A percentile compares a stretch with the other conserved stretches of the same genome.
Conservation (phyloP, 495 filamentous ascomycete genomes). For the Podospora sp. region DNA sequence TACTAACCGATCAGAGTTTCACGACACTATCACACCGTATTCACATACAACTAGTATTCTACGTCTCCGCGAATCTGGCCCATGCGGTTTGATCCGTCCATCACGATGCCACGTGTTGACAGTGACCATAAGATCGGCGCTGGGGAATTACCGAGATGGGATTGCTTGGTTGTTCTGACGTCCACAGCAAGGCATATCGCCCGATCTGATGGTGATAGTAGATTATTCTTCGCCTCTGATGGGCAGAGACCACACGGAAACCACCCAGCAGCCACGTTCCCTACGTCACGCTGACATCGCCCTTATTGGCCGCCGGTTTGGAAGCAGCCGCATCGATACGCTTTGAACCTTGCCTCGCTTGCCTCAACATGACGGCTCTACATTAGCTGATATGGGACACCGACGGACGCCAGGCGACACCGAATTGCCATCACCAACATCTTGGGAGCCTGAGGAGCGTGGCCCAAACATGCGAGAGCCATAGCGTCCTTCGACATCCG, state of each 20-base stretch:
- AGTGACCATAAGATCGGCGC: slow-evolving; percentile 8
- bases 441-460: not conserved
- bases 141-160: not conserved
- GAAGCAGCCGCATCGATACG: not conserved
- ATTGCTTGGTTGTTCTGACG: slow-evolving; percentile 1
- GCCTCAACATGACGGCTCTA: slow-evolving; percentile 3
- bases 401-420: not conserved
- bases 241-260: not conserved
- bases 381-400: too few species aligned
- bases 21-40: not conserved
- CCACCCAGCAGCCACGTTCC: not conserved
- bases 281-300: slow-evolving; percentile 15
- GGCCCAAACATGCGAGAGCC: not conserved
- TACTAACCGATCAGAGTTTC: not conserved
- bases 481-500: not conserved
- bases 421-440: not conserved
- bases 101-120: slow-evolving; percentile 14
- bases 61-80: not conserved
- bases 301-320: not conserved
- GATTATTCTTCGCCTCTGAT: slow-evolving; percentile 2
- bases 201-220: not conserved
- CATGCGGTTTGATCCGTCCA: not conserved
- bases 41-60: not conserved
- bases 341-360: slow-evolving; percentile 5
- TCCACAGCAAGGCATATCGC: not conserved